Evolutionary conservation across 108 stramenopile genomes (phyloP), one percentile per base, ranked within the genome.

Genomic region (Skeletonema marinoi): DNA sequence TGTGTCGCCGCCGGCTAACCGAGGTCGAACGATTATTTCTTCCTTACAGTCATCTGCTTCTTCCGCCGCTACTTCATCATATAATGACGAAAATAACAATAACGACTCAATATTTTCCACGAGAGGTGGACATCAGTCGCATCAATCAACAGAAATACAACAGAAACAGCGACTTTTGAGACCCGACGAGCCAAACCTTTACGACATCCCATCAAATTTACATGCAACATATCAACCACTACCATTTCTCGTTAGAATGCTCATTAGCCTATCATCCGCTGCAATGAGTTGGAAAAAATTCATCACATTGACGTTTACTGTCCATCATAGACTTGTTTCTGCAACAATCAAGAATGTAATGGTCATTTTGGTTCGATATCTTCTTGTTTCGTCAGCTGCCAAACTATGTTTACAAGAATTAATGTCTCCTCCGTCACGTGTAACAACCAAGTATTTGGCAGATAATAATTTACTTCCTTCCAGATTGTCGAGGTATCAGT

Each of bases 251-350:
- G 63, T 83, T 2, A 35, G 71, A 11, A 9, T 71, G 4, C 1
- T 66, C 32, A 66, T 89, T 10, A 82, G 51, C 13, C 3, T 75
- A 9, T 39, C 75, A 13, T 75, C 85, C 16, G 32, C 83, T 0
- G 25, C 74, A 11, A 8, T 56, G 6, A 56, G 29, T 65, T 48
- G 35, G 38, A 56, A 69, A 69, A 25, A 33, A 46, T 17, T 70
- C 16, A 13, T 78, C 32, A 19, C 32, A 9, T 74, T 77, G 32
- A 86, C 79, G 17, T 58, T 95, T 17, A 85, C 89, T 69, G 56
- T 88, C 42, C 89, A 95, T 63, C 94, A 95, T 60, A 89, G 92
- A 32, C 91, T 92, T 70, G 90, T 91, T 11, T 12, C 35, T 69
- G 6, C 25, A 50, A 41, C 71, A 42, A 8, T 71, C 38, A 42